A percentile compares a stretch with the other conserved stretches of the same genome.
Evolutionary conservation across 768 basidiomycete species (phyloP).

Genomic region (Suillus sp.): DNA sequence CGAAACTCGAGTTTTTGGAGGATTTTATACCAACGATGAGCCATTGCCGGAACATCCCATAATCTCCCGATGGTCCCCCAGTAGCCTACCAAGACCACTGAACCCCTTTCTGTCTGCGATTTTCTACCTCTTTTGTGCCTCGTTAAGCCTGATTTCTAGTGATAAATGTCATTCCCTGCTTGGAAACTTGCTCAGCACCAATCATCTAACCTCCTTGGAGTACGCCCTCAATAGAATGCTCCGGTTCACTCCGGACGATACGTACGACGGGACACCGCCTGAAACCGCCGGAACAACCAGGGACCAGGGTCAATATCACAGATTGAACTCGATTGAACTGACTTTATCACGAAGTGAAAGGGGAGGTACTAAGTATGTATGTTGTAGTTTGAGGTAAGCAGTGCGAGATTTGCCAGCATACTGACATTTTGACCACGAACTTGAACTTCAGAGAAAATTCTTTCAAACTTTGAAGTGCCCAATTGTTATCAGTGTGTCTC

Average conservation of each 20-base stretch:
- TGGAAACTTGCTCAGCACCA: neutral
- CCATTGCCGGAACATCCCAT: slow-evolving; percentile 33
- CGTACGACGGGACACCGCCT: slow-evolving; percentile 7
- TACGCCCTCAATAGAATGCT: neutral
- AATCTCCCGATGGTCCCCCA: slow-evolving; percentile 27
- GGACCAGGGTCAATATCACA: neutral
- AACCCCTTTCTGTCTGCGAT: neutral
- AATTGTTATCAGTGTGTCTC: neutral
- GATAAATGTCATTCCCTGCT: neutral
- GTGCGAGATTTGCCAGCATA: neutral
- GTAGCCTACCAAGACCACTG: too few species aligned
- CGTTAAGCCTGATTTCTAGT: neutral
- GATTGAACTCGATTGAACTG: neutral
- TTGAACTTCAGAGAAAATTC: neutral
- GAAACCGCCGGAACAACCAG: slow-evolving; percentile 8
- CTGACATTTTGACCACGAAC: neutral
- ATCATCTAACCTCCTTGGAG: slow-evolving; percentile 7
- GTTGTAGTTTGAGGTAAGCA: neutral
- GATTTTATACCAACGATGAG: slow-evolving; percentile 31
- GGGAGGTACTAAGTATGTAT: neutral
- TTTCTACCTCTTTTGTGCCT: neutral
- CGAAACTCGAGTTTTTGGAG: neutral
- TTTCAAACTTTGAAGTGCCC: neutral
- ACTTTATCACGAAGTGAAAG: neutral
- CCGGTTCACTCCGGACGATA: slow-evolving; percentile 11